Conservation (phyloP, 2,329 filamentous ascomycete genomes). For the Daldinia eschscholtzii region DNA sequence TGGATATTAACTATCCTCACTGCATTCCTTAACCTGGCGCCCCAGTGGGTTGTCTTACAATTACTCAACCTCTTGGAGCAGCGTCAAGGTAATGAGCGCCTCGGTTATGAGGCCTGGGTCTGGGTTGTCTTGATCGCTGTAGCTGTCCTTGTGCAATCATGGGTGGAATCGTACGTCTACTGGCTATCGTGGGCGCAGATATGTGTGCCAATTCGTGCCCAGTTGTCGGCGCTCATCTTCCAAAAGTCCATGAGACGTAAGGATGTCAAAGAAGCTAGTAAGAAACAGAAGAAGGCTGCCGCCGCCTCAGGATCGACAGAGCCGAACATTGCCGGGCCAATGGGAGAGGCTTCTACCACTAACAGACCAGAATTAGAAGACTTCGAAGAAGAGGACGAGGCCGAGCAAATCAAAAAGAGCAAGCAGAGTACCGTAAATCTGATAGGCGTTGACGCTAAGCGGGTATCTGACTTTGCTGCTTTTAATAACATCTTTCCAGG, state of each 20-base stretch:
- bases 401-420: constrained; percentile 61
- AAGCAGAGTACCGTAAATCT: constrained; percentile 82
- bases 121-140: constrained; percentile 75
- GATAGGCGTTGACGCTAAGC: constrained; percentile 79
- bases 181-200: constrained; percentile 76
- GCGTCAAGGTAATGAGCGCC: constrained; percentile 59
- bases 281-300: constrained; percentile 59
- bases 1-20: constrained; percentile 67
- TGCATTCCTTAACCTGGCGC: constrained; percentile 73
- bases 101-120: constrained; percentile 70
- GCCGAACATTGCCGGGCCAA: constrained; percentile 46
- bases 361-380: constrained; percentile 52
- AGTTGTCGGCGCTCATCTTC: constrained; percentile 79
- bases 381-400: constrained; percentile 62
- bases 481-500: constrained; percentile 75
- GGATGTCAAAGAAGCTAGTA: constrained; percentile 76
- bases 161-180: constrained; percentile 74
- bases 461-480: constrained; percentile 76
- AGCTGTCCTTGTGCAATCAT: constrained; percentile 68
- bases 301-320: constrained; percentile 51
- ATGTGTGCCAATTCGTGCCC: constrained; percentile 74
- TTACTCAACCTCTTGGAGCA: constrained; percentile 75
- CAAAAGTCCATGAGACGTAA: constrained; percentile 82
- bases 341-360: constrained; percentile 49
- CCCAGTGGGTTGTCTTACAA: constrained; percentile 76